Conservation (phyloP, 2,329 filamentous ascomycete genomes). For the Paracoccidioides brasiliensis region DNA sequence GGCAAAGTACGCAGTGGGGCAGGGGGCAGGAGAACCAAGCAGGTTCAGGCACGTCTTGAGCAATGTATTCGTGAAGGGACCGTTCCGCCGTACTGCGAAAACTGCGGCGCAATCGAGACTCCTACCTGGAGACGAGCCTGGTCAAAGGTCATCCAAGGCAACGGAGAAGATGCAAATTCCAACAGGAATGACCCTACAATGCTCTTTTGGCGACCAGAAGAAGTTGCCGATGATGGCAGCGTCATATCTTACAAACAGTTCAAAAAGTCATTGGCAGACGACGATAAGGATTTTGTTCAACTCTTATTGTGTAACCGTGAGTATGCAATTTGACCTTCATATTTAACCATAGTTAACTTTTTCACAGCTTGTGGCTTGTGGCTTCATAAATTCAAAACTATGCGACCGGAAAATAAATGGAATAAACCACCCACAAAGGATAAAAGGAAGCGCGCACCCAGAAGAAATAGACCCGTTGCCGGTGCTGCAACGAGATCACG, state of each 20-base stretch:
- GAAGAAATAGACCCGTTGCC: constrained; percentile 22
- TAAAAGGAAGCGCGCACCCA: constrained; percentile 28
- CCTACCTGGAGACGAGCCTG: constrained; percentile 93
- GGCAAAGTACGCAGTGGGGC: constrained; percentile 33
- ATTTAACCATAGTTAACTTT: constrained; percentile 17
- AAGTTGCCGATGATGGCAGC: constrained; percentile 49
- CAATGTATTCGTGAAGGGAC: constrained; percentile 59
- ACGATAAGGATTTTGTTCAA: constrained; percentile 59
- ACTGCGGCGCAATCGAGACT: constrained; percentile 91
- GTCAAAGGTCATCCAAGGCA: constrained; percentile 59
- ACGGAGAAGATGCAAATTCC: constrained; percentile 56
- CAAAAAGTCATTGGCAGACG: constrained; percentile 55
- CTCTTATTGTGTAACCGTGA: constrained; percentile 77
- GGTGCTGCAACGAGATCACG: constrained; percentile 3
- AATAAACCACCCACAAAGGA: constrained; percentile 44
- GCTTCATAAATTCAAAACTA: constrained; percentile 75
- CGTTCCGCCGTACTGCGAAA: constrained; percentile 77
- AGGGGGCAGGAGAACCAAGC: constrained; percentile 53
- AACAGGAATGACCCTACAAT: constrained; percentile 60
- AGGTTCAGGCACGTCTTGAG: constrained; percentile 44
- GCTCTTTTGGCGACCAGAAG: constrained; percentile 58
- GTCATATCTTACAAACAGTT: constrained; percentile 58
- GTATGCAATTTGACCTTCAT: constrained; percentile 23
- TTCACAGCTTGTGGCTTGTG: constrained; percentile 71
- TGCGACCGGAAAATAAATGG: constrained; percentile 77